Percentiles rank a stretch among this genome's conserved stretches.
Evolutionary conservation across 192 early-diverging fungal species (phyloP).

Genomic region (Backusella mclennaniae): DNA sequence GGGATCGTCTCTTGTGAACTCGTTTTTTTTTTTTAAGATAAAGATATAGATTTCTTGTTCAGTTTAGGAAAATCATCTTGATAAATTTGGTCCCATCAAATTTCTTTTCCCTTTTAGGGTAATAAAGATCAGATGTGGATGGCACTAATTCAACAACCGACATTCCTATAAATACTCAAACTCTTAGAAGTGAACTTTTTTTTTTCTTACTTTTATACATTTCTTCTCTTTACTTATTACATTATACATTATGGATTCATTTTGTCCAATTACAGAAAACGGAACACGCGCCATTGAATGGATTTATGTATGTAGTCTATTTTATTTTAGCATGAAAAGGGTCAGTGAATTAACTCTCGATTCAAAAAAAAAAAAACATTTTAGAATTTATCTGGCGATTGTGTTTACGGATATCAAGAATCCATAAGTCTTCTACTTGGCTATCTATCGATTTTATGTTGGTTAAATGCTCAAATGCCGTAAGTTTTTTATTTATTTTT

Average conservation of each 20-base stretch:
- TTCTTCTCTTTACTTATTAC: background rate
- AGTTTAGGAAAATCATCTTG: slow-evolving; percentile 4
- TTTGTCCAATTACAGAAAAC: slow-evolving; percentile 9
- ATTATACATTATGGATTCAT: slow-evolving; percentile 6
- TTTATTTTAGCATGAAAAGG: background rate
- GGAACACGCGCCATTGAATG: slow-evolving; percentile 9
- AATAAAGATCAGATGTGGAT: slow-evolving; percentile 9
- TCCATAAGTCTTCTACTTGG: slow-evolving; percentile 43
- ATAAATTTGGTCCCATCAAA: slow-evolving; percentile 2
- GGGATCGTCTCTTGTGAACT: background rate
- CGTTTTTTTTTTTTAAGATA: no score
- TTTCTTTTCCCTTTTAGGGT: slow-evolving; percentile 1
- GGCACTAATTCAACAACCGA: background rate
- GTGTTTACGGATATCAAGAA: slow-evolving; percentile 44
- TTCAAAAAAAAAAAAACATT: background rate
- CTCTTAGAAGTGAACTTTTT: background rate
- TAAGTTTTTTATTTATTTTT: slow-evolving; percentile 40
- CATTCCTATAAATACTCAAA: background rate
- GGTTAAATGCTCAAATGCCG: slow-evolving; percentile 74
- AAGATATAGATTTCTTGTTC: background rate
- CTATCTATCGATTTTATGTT: slow-evolving; percentile 61
- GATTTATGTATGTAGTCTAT: slow-evolving; percentile 12
- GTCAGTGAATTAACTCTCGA: background rate
- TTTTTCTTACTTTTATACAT: background rate
- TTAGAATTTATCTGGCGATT: slow-evolving; percentile 46